Base-by-base conservation (phyloP, 176 grass and related monocot species). In the Calamus simplicifolius region DNA sequence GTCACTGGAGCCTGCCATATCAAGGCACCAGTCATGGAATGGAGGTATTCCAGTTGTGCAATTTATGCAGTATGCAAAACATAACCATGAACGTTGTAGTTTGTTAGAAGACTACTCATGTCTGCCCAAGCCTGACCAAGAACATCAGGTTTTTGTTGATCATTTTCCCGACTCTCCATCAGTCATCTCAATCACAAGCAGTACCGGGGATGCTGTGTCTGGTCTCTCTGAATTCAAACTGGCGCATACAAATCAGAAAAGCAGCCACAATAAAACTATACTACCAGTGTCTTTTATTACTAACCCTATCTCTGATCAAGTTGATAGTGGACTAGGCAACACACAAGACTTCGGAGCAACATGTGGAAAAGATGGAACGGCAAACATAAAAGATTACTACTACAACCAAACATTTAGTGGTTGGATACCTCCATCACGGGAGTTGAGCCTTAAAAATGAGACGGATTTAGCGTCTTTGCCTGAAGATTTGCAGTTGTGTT, bases 31-130 rank as follows among this genome's bases (percentile, higher is more conserved):
- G 62, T 57, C 70, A 48, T 81, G 75, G 79, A 75, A 18, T 16
- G 75, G 71, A 61, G 71, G 79, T 15, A 38, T 64, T 52, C 77
- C 87, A 65, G 38, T 77, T 10, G 69, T 85, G 70, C 87, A 92
- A 69, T 85, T 89, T 56, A 88, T 89, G 84, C 87, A 98, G 61
- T 88, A 88, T 29, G 87, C 84, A 58, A 82, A 85, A 58, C 89
- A 85, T 57, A 85, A 89, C 79, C 75, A 73, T 75, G 81, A 85
- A 63, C 71, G 75, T 7, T 87, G 90, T 25, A 63, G 79, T 58
- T 71, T 95, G 58, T 62, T 97, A 73, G 75, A 73, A 52, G 92
- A 88, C 68, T 92, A 81, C 75, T 85, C 87, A 59, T 98, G 88
- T 76, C 56, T 88, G 48, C 81, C 88, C 19, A 89, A 81, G 57